A percentile compares a stretch with the other conserved stretches of the same genome.
phyloP scores from a whole-genome alignment of 306 rosid species.

The Heteromeles arbutifolia region DNA sequence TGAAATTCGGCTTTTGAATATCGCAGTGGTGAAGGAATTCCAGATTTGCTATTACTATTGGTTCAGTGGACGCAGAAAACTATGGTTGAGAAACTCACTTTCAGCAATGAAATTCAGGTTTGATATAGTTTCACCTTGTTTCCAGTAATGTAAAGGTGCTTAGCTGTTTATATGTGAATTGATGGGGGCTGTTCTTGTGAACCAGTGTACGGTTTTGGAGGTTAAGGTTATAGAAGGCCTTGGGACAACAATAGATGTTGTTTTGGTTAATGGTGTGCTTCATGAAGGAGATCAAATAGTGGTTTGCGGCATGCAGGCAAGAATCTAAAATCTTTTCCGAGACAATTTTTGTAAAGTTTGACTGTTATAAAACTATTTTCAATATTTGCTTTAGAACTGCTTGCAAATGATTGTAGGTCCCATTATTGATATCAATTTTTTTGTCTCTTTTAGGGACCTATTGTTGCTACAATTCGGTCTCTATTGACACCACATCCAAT shows the following conservation, averaged over 20 bases:
- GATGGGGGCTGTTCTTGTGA: slow-evolving; percentile 23
- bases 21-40: slow-evolving; percentile 90
- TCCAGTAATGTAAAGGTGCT: slow-evolving; percentile 18
- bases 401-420: no score
- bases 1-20: slow-evolving; percentile 25
- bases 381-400: not conserved
- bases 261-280: slow-evolving; percentile 89
- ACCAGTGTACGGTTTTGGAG: slow-evolving; percentile 94
- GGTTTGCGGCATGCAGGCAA: slow-evolving; percentile 93
- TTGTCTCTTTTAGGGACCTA: slow-evolving; percentile 58
- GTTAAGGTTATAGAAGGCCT: slow-evolving; percentile 96
- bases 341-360: not conserved
- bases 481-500: slow-evolving; percentile 93
- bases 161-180: slow-evolving; percentile 20
- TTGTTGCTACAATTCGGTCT: slow-evolving; percentile 85
- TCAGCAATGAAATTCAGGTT: slow-evolving; percentile 87
- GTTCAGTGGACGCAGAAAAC: slow-evolving; percentile 91
- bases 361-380: not conserved
- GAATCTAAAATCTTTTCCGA: slow-evolving; percentile 16
- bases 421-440: not conserved
- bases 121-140: slow-evolving; percentile 15
- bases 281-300: slow-evolving; percentile 99
- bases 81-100: slow-evolving; percentile 83
- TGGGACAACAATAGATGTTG: slow-evolving; percentile 97
- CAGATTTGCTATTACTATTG: slow-evolving; percentile 72